These are phyloP conservation scores for Bruguiera gymnorhiza DNA, from an alignment of 345 rosid genomes.

Conservation along the genomic window DNA sequence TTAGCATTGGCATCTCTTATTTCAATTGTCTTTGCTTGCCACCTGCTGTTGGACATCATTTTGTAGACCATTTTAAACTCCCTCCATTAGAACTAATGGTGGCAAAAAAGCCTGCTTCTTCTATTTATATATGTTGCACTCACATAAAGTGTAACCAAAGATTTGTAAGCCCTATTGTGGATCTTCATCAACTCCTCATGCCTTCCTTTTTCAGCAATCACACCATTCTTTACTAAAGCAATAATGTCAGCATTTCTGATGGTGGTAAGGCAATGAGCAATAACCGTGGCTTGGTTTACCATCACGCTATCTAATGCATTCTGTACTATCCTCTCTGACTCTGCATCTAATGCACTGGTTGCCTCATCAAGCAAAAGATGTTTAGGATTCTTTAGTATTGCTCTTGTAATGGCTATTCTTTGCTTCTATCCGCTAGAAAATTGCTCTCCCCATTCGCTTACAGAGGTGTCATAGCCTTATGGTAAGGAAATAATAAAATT, in stretches of 20 bases:
- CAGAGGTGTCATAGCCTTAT: constrained; percentile 54
- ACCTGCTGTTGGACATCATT: too few relatives aligned
- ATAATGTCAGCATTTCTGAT: constrained; percentile 59
- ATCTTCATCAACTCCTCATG: constrained; percentile 51
- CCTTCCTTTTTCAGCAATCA: constrained; percentile 56
- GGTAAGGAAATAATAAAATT: constrained; percentile 61
- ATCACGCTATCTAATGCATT: constrained; percentile 64
- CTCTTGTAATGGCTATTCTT: constrained; percentile 60
- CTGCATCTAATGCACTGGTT: constrained; percentile 70
- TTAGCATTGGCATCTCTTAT: too few relatives aligned
- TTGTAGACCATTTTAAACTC: too few relatives aligned
- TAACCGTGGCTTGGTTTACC: constrained; percentile 53
- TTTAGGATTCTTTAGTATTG: constrained; percentile 60
- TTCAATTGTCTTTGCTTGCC: too few relatives aligned
- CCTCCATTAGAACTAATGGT: too few relatives aligned
- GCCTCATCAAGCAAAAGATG: constrained; percentile 68
- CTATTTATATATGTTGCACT: too few relatives aligned
- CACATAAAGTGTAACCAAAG: constrained; percentile 29
- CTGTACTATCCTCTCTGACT: constrained; percentile 62
- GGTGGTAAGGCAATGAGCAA: constrained; percentile 59
- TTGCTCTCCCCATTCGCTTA: constrained; percentile 73
- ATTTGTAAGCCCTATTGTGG: constrained; percentile 52
- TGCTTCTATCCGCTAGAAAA: constrained; percentile 73
- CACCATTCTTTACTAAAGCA: constrained; percentile 66
- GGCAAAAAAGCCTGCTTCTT: too few relatives aligned